Evolutionary conservation across 805 yeast genomes (phyloP).

Genomic region (Zygoascus flipseniorum): DNA sequence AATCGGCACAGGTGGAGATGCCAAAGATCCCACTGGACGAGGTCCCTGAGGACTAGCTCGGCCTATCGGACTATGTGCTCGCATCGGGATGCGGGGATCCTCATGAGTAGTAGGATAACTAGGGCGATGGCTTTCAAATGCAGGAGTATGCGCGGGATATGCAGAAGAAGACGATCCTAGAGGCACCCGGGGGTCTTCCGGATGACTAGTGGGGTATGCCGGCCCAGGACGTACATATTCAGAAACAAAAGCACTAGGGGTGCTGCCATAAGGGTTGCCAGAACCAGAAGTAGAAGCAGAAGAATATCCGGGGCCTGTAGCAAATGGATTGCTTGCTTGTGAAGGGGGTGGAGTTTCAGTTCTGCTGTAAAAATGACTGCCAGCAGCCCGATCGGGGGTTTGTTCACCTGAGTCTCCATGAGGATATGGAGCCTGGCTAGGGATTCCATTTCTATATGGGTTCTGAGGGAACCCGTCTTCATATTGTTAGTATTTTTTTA

Average conservation of each 20-base stretch:
- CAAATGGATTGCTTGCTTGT: not conserved
- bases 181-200: not conserved
- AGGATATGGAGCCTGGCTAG: not conserved
- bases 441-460: not conserved
- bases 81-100: not conserved
- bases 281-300: not conserved
- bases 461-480: not conserved
- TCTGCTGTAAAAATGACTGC: not conserved
- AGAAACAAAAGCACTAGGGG: not conserved
- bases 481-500: too few relatives aligned
- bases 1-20: not conserved
- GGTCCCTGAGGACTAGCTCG: not conserved
- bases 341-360: not conserved
- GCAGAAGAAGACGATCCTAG: not conserved
- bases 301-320: not conserved
- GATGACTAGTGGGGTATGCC: not conserved
- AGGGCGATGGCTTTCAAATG: not conserved
- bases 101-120: not conserved
- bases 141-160: not conserved
- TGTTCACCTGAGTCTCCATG: not conserved
- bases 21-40: not conserved
- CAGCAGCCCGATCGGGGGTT: not conserved
- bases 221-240: not conserved
- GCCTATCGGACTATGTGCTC: not conserved
- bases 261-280: not conserved